phyloP scores from a whole-genome alignment of 2,329 filamentous ascomycete species.

The Fusarium sp. region DNA sequence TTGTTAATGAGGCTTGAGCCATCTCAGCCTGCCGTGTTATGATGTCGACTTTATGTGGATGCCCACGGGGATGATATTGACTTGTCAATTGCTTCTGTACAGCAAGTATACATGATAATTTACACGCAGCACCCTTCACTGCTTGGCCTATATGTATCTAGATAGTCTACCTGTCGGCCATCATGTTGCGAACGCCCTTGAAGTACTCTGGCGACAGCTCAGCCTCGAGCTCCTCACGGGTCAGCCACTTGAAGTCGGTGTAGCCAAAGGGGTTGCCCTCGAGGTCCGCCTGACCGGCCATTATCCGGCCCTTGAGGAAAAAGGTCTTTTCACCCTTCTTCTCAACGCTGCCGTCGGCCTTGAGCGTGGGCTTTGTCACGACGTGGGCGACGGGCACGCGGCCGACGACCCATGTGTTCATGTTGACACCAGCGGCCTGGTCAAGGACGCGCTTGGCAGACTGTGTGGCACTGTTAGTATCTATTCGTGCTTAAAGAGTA shows the following conservation, averaged over 20 bases:
- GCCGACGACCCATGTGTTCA: constrained; percentile 98
- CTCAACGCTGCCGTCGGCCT: constrained; percentile 54
- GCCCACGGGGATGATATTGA: background rate
- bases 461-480: constrained; percentile 63
- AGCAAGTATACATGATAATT: constrained; percentile 46
- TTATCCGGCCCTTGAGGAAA: constrained; percentile 95
- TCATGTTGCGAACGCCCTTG: constrained; percentile 81
- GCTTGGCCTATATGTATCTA: background rate
- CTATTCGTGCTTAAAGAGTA: background rate
- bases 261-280: constrained; percentile 76
- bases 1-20: background rate
- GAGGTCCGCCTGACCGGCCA: constrained; percentile 94
- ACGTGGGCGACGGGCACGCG: constrained; percentile 88
- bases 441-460: constrained; percentile 83
- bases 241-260: constrained; percentile 90
- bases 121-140: constrained; percentile 41
- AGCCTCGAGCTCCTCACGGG: constrained; percentile 84
- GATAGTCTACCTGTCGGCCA: constrained; percentile 74
- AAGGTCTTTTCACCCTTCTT: constrained; percentile 83
- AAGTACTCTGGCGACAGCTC: constrained; percentile 77
- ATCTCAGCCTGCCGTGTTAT: background rate
- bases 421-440: constrained; percentile 85
- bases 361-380: constrained; percentile 63
- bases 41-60: background rate
- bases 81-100: constrained; percentile 37